A percentile compares a stretch with the other conserved stretches of the same genome.
phyloP scores from a whole-genome alignment of 2,329 filamentous ascomycete species.

The Aschersonia sp. region DNA sequence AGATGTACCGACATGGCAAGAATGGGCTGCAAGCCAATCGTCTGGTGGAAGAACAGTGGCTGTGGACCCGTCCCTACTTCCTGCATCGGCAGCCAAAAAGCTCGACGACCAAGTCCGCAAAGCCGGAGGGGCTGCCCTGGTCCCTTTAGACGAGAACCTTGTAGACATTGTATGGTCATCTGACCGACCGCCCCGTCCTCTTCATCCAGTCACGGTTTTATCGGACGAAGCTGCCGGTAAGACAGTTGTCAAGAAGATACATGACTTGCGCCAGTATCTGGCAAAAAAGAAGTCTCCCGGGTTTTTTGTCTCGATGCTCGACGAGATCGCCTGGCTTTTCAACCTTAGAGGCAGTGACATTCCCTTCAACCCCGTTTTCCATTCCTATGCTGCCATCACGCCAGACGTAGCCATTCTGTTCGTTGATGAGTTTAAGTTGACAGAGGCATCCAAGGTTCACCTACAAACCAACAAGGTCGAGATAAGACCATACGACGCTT shows the following conservation, averaged over 20 bases:
- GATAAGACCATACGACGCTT: constrained; percentile 67
- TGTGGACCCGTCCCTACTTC: constrained; percentile 79
- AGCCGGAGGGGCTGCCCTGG: constrained; percentile 63
- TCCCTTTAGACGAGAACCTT: constrained; percentile 66
- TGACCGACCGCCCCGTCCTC: constrained; percentile 58
- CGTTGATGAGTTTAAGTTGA: constrained; percentile 67
- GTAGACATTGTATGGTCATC: constrained; percentile 82
- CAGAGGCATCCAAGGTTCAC: constrained; percentile 51
- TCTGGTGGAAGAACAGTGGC: constrained; percentile 76
- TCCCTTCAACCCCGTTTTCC: constrained; percentile 96
- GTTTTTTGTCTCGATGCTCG: constrained; percentile 85
- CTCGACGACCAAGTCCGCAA: constrained; percentile 77
- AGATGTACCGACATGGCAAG: constrained; percentile 92
- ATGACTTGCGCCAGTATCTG: constrained; percentile 77
- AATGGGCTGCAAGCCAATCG: constrained; percentile 84
- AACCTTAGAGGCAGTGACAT: constrained; percentile 92
- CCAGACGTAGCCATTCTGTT: constrained; percentile 66
- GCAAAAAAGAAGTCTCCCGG: constrained; percentile 79
- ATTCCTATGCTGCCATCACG: constrained; percentile 86
- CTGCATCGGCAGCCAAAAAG: constrained; percentile 48
- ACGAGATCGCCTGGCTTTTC: constrained; percentile 97
- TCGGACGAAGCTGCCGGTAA: constrained; percentile 66
- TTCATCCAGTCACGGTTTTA: constrained; percentile 61
- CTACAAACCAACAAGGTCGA: constrained; percentile 54
- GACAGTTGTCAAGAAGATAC: constrained; percentile 66